phyloP scores from a whole-genome alignment of 2,329 filamentous ascomycete species.

The Penicillium expansum region DNA sequence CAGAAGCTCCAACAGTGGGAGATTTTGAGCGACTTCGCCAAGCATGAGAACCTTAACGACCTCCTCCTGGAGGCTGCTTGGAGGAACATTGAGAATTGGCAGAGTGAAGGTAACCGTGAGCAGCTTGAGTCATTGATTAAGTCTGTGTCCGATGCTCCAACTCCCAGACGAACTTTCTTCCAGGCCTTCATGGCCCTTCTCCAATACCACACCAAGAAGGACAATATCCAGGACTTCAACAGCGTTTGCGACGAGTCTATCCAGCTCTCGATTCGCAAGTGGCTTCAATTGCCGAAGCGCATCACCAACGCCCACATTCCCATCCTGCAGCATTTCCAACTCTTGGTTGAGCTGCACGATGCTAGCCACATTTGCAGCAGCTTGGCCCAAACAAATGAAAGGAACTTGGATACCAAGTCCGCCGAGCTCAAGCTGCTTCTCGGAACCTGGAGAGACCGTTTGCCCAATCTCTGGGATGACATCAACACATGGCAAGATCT shows the following conservation, averaged over 20 bases:
- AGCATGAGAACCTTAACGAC: conserved; percentile 98
- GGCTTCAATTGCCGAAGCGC: conserved; percentile 93
- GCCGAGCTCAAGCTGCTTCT: conserved; percentile 92
- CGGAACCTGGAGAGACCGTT: conserved; percentile 88
- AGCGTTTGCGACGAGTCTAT: conserved; percentile 94
- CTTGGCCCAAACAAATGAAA: conserved; percentile 75
- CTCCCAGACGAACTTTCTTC: conserved; percentile 91
- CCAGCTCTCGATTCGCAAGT: conserved; percentile 94
- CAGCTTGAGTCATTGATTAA: conserved; percentile 92
- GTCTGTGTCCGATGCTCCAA: conserved; percentile 95
- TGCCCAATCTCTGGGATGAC: conserved; percentile 98
- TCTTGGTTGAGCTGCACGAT: conserved; percentile 94
- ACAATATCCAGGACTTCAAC: conserved; percentile 76
- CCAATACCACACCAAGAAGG: conserved; percentile 87
- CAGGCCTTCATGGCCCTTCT: conserved; percentile 96
- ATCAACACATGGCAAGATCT: conserved; percentile 99
- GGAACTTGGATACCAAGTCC: conserved; percentile 89
- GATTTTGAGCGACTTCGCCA: conserved; percentile 93
- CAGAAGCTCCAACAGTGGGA: conserved; percentile 99
- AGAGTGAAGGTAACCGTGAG: conserved; percentile 78
- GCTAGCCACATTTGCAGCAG: conserved; percentile 95
- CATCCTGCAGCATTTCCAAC: conserved; percentile 94
- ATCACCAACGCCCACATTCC: conserved; percentile 95
- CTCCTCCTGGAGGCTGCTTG: conserved; percentile 92
- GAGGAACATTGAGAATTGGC: conserved; percentile 95